Evolutionary conservation across 805 yeast genomes (phyloP).

Genomic region (Zygoascus bituminiphila): DNA sequence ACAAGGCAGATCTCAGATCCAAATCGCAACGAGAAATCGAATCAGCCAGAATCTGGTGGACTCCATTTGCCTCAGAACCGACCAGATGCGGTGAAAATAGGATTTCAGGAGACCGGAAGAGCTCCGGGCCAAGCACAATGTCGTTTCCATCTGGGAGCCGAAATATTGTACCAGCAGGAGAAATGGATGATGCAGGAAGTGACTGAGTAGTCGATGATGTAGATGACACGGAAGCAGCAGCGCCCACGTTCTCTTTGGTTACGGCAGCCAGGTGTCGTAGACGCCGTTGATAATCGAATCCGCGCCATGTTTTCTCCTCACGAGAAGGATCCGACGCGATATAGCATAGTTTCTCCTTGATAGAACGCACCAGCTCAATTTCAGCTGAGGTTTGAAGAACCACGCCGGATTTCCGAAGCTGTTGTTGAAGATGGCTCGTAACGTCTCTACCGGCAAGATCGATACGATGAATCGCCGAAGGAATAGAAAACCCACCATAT

Average conservation of each 20-base stretch:
- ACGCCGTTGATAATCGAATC: constrained; percentile 15
- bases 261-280: constrained; percentile 7
- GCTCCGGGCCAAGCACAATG: constrained; percentile 55
- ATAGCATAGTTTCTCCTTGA: constrained; percentile 70
- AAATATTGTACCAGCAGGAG: constrained; percentile 28
- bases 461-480: constrained; percentile 60
- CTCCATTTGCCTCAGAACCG: constrained; percentile 66
- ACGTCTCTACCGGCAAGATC: constrained; percentile 85
- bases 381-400: constrained; percentile 65
- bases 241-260: neutral
- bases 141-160: constrained; percentile 79
- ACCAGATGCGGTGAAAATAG: constrained; percentile 69
- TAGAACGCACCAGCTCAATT: constrained; percentile 65
- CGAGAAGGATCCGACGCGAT: constrained; percentile 47
- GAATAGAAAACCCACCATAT: constrained; percentile 77
- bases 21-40: constrained; percentile 66
- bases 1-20: constrained; percentile 63
- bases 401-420: constrained; percentile 64
- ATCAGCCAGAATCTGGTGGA: constrained; percentile 55
- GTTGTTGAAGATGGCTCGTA: constrained; percentile 62
- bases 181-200: constrained; percentile 5
- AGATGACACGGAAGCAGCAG: neutral
- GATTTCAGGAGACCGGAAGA: constrained; percentile 72
- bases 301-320: constrained; percentile 40
- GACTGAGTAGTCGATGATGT: constrained; percentile 8